phyloP scores from a whole-genome alignment of 257 asterid genomes.

The Solanum appendiculatum region DNA sequence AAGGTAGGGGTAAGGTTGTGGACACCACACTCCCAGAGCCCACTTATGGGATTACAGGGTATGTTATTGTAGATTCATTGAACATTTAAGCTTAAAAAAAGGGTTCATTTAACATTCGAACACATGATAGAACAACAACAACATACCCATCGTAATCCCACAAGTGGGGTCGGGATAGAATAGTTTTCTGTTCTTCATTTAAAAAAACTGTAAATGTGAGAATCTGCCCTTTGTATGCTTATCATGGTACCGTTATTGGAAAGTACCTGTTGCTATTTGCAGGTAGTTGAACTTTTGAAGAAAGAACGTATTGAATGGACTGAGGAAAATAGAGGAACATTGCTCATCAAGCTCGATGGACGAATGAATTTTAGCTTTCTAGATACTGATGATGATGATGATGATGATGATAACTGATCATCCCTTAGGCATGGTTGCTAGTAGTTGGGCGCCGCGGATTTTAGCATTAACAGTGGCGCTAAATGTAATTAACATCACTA shows the following conservation, averaged over 20 bases:
- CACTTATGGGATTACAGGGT: neutral
- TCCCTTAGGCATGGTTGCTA: neutral
- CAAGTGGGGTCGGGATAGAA: neutral
- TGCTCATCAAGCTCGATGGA: constrained; percentile 60
- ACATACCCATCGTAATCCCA: neutral
- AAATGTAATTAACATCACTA: neutral
- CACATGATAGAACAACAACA: neutral
- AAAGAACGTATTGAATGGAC: constrained; percentile 59
- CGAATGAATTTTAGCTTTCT: constrained; percentile 59
- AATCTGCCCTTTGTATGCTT: neutral
- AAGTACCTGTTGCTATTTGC: constrained; percentile 6
- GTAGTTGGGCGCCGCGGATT: neutral
- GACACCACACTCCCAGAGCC: neutral
- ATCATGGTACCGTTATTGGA: neutral
- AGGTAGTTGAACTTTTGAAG: constrained; percentile 61
- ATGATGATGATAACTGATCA: constrained; percentile 36
- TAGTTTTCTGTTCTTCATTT: neutral
- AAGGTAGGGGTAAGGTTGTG: neutral
- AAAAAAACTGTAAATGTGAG: neutral
- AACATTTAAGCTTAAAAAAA: neutral
- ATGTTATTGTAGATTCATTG: neutral
- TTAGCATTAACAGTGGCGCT: neutral
- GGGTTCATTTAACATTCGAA: neutral
- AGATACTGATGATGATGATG: constrained; percentile 56
- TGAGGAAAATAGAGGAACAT: constrained; percentile 79